A percentile compares a stretch with the other conserved stretches of the same genome.
These are phyloP conservation scores for Agrostemma githago DNA, from an alignment of 148 eudicot species.

Conservation along the genomic window DNA sequence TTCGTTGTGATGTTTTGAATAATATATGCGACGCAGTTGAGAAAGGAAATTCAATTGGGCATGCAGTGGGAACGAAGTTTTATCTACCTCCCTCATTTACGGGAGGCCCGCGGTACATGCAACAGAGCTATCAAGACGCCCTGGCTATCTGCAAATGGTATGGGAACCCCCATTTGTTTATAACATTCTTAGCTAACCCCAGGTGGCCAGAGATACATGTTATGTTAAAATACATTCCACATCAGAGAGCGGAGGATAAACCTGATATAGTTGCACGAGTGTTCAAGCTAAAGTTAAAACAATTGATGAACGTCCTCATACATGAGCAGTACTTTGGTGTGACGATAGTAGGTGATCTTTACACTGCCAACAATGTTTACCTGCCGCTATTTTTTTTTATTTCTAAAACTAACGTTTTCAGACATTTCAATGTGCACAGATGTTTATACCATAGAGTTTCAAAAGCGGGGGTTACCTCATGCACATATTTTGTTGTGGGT, in stretches of 20 bases:
- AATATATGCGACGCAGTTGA: neutral
- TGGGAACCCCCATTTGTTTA: constrained; percentile 18
- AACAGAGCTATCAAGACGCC: constrained; percentile 28
- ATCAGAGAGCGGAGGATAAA: neutral
- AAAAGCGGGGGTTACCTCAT: neutral
- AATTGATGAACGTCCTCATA: constrained; percentile 4
- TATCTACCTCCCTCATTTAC: constrained; percentile 15
- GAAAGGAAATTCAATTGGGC: neutral
- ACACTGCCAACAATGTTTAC: too few relatives aligned
- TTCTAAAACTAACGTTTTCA: too few relatives aligned
- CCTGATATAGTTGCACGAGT: constrained; percentile 20
- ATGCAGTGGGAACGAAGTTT: constrained; percentile 18
- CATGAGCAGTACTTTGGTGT: neutral
- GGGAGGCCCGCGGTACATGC: constrained; percentile 19
- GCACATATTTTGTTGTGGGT: neutral
- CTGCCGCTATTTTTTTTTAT: too few relatives aligned
- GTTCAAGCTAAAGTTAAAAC: constrained; percentile 27
- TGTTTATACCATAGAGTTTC: neutral
- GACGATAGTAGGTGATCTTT: neutral
- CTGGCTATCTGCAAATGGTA: constrained; percentile 15
- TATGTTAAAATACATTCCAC: neutral
- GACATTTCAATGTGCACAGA: neutral
- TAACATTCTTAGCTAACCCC: constrained; percentile 23
- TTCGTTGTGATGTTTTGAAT: neutral
- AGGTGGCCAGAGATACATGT: constrained; percentile 22